These are phyloP conservation scores for Quercus tomentella DNA, from an alignment of 331 rosid species.

Conservation along the genomic window DNA sequence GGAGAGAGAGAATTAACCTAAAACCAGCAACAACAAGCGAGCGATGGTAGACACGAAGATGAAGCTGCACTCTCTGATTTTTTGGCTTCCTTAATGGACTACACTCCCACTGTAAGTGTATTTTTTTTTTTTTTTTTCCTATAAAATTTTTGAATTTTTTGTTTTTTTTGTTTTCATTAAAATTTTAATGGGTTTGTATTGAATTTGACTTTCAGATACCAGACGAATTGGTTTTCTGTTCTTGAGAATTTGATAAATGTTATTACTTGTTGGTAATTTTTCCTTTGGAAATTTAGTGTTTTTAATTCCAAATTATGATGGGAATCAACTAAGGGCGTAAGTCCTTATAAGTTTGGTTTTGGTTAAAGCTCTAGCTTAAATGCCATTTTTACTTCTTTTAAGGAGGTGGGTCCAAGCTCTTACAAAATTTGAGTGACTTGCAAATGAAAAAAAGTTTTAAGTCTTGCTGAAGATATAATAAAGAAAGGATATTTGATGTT, in stretches of 20 bases:
- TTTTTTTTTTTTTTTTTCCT: background rate
- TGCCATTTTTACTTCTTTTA: background rate
- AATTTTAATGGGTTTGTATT: background rate
- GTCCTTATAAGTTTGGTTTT: background rate
- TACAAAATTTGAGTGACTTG: background rate
- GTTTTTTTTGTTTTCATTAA: background rate
- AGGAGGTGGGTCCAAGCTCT: background rate
- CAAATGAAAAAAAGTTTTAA: background rate
- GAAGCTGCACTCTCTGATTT: conserved; percentile 70
- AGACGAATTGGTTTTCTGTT: conserved; percentile 55
- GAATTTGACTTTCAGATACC: conserved; percentile 49
- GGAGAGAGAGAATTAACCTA: conserved; percentile 26
- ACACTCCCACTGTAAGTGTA: conserved; percentile 64
- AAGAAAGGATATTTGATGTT: background rate
- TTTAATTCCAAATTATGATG: no score
- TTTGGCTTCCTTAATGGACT: conserved; percentile 74
- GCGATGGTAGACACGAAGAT: conserved; percentile 69
- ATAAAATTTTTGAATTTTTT: background rate
- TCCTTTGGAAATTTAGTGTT: no score
- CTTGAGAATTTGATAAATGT: no score
- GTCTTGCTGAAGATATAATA: background rate
- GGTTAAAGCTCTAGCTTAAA: background rate
- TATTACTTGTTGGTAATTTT: no score
- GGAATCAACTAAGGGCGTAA: background rate
- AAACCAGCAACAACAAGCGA: conserved; percentile 41